A percentile compares a stretch with the other conserved stretches of the same genome.
These are phyloP conservation scores for Prinsepia uniflora DNA, from an alignment of 306 rosid species.

Conservation along the genomic window DNA sequence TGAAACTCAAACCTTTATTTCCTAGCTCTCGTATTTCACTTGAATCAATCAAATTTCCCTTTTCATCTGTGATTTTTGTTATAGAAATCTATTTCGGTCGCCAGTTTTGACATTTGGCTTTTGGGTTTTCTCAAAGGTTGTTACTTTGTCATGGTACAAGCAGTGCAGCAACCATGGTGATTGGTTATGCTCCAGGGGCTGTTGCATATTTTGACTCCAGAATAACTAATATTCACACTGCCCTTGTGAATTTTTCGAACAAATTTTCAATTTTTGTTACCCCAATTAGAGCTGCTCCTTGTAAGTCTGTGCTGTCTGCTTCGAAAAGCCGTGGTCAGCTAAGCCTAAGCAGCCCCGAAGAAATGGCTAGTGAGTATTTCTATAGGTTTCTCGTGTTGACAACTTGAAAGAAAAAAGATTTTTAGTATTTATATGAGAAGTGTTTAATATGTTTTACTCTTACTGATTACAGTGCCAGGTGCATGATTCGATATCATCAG, in stretches of 20 bases:
- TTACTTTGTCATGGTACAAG: slow-evolving; percentile 63
- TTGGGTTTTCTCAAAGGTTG: slow-evolving; percentile 31
- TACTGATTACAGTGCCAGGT: slow-evolving; percentile 50
- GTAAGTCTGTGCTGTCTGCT: slow-evolving; percentile 29
- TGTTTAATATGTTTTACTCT: slow-evolving; percentile 20
- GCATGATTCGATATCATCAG: slow-evolving; percentile 59
- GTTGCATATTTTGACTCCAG: slow-evolving; percentile 35
- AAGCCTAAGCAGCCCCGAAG: slow-evolving; percentile 50
- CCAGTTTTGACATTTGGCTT: neutral
- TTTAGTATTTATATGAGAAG: slow-evolving; percentile 1
- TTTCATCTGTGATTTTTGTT: neutral
- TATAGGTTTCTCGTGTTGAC: slow-evolving; percentile 2
- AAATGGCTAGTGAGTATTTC: slow-evolving; percentile 66
- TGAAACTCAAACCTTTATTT: neutral
- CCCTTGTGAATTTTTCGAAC: slow-evolving; percentile 43
- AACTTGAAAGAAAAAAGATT: neutral
- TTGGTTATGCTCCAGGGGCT: slow-evolving; percentile 56
- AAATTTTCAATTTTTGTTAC: slow-evolving; percentile 27
- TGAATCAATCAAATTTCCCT: neutral
- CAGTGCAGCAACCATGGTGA: slow-evolving; percentile 62
- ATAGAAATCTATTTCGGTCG: neutral
- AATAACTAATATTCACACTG: neutral
- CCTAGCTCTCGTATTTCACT: neutral
- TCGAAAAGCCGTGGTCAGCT: slow-evolving; percentile 55
- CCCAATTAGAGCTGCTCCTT: slow-evolving; percentile 31